Evolutionary conservation across 176 grass and related monocot genomes (phyloP), one percentile per base, ranked within the genome.

Genomic region (Zoysia japonica): DNA sequence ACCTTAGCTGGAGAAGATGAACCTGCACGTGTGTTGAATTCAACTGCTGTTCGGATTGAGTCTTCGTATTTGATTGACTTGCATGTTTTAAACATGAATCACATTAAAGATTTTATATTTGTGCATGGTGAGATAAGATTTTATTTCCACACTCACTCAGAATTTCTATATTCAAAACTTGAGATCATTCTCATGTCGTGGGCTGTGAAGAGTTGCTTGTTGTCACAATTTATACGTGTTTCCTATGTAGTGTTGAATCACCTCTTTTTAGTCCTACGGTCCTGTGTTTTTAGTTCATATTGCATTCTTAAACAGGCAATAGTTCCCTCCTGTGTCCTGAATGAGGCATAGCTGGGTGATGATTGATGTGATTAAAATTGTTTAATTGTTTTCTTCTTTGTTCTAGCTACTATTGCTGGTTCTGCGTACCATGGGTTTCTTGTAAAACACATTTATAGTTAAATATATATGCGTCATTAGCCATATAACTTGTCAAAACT

Each of bases 41-140:
- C 82, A 50, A 40, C 61, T 76, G 85, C 92, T 80, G 78, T 90
- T 79, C 82, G 85, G 16, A 82, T 92, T 15, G 92, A 98, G 57
- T 92, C 95, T 46, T 98, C 95, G 28, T 92, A 98, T 90, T 85
- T 78, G 62, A 94, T 98, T 76, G 89, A 93, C 51, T 85, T 98
- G 62, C 92, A 61, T 56, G 75, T 84, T 75, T 73, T 98, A 80
- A 90, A 91, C 57, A 87, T 94, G 38, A 98, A 92, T 85, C 85
- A 94, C 77, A 86, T 98, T 59, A 98, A 98, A 54, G 92, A 94
- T 89, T 98, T 94, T 77, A 94, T 85, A 59, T 98, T 98, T 88
- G 89, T 98, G 54, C 87, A 98, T 90, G 95, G 92, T 94, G 87
- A 91, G 82, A 72, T 85, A 84, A 67, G 47, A 75, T 82, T 35